Percentiles rank a stretch among this genome's conserved stretches.
Conservation (phyloP, 2,329 filamentous ascomycete species). For the Ophiostoma perfectum region DNA sequence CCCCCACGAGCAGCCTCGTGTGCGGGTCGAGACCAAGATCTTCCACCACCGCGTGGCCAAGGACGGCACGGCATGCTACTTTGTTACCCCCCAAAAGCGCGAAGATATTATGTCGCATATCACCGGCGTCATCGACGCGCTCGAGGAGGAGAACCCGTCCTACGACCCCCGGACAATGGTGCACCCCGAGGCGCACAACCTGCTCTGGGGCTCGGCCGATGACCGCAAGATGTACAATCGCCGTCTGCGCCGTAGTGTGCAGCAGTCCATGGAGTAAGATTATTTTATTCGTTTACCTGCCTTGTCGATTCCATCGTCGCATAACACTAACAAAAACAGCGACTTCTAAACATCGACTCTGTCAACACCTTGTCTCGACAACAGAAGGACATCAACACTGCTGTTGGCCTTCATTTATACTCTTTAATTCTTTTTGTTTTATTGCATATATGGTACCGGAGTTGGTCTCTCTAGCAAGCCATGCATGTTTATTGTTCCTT, state of each 20-base stretch:
- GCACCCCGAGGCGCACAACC: conserved; percentile 74
- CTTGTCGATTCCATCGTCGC: background rate
- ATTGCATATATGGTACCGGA: no score
- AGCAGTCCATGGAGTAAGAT: conserved; percentile 58
- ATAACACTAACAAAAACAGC: background rate
- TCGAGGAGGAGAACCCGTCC: conserved; percentile 83
- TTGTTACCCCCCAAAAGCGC: conserved; percentile 50
- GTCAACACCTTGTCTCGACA: no score
- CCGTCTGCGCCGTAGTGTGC: conserved; percentile 70
- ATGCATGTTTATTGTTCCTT: no score
- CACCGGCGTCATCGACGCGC: conserved; percentile 68
- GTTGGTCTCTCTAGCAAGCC: no score
- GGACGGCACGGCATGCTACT: conserved; percentile 80
- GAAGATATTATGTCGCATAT: conserved; percentile 82
- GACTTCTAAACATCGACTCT: background rate
- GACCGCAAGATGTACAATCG: conserved; percentile 82
- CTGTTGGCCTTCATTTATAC: no score
- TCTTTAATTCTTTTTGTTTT: no score
- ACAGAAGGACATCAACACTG: no score
- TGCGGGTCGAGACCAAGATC: conserved; percentile 71
- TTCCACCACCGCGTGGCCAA: conserved; percentile 84
- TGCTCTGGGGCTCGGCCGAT: conserved; percentile 77
- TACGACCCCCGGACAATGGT: conserved; percentile 89
- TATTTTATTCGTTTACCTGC: background rate
- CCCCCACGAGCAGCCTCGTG: conserved; percentile 80